Conservation (phyloP, 306 rosid genomes). For the Gleditsia sinensis region DNA sequence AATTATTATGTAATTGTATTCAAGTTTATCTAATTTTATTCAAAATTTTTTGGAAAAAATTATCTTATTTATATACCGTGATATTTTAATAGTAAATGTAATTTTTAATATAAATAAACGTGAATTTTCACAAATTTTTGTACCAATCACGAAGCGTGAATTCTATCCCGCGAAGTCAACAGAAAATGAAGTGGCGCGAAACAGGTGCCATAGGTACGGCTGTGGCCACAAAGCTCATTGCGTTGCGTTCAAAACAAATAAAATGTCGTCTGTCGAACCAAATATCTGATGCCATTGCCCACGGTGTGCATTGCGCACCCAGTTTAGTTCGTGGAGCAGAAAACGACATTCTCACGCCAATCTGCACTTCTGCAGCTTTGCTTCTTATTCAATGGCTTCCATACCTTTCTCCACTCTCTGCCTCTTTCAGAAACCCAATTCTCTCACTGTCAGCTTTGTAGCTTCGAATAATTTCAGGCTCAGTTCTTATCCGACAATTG, state of each 20-base stretch:
- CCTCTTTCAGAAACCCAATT: slow-evolving; percentile 40
- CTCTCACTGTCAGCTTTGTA: slow-evolving; percentile 31
- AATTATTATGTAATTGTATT: too few relatives aligned
- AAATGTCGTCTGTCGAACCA: neutral
- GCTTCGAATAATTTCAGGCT: slow-evolving; percentile 39
- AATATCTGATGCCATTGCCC: neutral
- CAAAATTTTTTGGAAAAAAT: too few relatives aligned
- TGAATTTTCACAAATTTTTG: neutral
- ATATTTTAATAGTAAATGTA: too few relatives aligned
- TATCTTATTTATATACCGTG: too few relatives aligned
- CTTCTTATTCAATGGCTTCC: slow-evolving; percentile 66
- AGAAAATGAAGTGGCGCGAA: slow-evolving; percentile 79
- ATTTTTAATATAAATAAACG: too few relatives aligned
- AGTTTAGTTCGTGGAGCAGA: neutral
- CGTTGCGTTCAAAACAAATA: slow-evolving; percentile 35
- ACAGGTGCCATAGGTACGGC: slow-evolving; percentile 47
- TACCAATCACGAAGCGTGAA: too few relatives aligned
- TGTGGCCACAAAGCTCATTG: slow-evolving; percentile 51
- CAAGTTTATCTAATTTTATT: too few relatives aligned
- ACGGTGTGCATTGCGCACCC: slow-evolving; percentile 13
- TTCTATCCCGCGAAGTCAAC: slow-evolving; percentile 50
- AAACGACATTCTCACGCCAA: neutral
- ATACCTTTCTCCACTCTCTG: slow-evolving; percentile 53
- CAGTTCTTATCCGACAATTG: slow-evolving; percentile 10
- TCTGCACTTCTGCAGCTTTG: neutral